Percentiles rank a stretch among this genome's conserved stretches.
Evolutionary conservation across 2,329 filamentous ascomycete species (phyloP).

Genomic region (Fusarium agapanthi): DNA sequence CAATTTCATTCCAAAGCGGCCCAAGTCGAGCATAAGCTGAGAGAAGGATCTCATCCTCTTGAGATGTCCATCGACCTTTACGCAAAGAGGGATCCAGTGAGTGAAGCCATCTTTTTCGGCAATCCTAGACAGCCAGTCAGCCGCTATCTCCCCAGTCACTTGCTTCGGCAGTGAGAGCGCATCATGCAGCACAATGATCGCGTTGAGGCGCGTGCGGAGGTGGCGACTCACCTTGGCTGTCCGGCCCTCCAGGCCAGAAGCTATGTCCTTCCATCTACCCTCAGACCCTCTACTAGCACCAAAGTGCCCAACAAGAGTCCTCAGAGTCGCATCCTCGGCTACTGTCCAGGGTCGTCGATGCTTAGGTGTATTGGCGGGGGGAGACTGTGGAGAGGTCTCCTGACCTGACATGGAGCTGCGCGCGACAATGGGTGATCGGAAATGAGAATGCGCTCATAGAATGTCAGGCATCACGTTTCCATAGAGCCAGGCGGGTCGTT

Average conservation of each 20-base stretch:
- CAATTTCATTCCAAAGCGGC: constrained; percentile 42
- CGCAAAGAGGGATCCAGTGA: constrained; percentile 43
- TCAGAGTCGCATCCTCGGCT: constrained; percentile 41
- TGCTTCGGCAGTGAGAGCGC: background rate
- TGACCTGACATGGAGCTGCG: constrained; percentile 34
- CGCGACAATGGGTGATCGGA: background rate
- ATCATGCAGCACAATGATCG: background rate
- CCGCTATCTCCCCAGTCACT: background rate
- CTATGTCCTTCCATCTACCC: constrained; percentile 44
- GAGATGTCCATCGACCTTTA: constrained; percentile 43
- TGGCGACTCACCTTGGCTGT: constrained; percentile 41
- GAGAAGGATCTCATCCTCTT: constrained; percentile 43
- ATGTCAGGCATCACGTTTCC: constrained; percentile 10
- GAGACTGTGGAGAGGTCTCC: constrained; percentile 36
- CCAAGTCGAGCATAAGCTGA: constrained; percentile 41
- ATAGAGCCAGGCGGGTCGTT: background rate
- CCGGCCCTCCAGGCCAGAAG: constrained; percentile 36
- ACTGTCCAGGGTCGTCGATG: constrained; percentile 40
- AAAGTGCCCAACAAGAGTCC: constrained; percentile 41
- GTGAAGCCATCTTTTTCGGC: constrained; percentile 45
- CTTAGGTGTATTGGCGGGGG: constrained; percentile 31
- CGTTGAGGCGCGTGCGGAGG: background rate
- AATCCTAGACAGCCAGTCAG: constrained; percentile 31
- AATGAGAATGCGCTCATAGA: background rate
- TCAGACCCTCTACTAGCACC: constrained; percentile 39